Evolutionary conservation across 164 flowering plant genomes (phyloP), one percentile per base, ranked within the genome.

Genomic region (Magnolia officinalis): DNA sequence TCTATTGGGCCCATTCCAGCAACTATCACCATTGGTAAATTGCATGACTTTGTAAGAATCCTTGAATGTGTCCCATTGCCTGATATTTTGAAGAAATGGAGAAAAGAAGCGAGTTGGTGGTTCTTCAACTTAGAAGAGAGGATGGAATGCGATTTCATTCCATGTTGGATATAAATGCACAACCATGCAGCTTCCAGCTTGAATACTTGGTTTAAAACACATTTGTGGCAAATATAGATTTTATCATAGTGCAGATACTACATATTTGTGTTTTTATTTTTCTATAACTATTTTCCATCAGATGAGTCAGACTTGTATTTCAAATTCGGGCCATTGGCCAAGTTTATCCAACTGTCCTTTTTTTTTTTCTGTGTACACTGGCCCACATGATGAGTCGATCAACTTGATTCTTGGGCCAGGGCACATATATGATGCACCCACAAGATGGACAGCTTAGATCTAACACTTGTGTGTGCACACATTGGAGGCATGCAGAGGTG

Each of bases 1-100:
- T 88, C 99, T 90, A 78, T 91, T 92, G 69, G 98, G 99, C 8
- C 99, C 99, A 82, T 92, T 96, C 99, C 99, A 96, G 85, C 99
- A 96, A 73, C 77, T 88, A 71, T 94, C 97, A 10, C 99, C 99
- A 85, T 85, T 83, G 76, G 92, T 82, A 77, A 94, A 96, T 55
- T 83, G 68, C 96, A 96, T 91, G 73, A 71, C 72, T 75, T 78
- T 81, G 81, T 91, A 92, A 1, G 93, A 89, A 29, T 94, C 91
- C 78, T 91, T 16, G 65, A 63, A 63, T 63, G 9, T 21, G 9
- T n/a, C 65, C 65, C 65, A 63, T 18, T 63, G 21, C 65, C 65
- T 63, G 65, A 63, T 21, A 63, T 18, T 63, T 37, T 63, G 9
- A n/a, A 63, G 65, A 63, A n/a, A 63, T 9, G 21, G 21, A 18